Conservation (phyloP, 176 grass and related monocot species). For the Aegilops longissima region DNA sequence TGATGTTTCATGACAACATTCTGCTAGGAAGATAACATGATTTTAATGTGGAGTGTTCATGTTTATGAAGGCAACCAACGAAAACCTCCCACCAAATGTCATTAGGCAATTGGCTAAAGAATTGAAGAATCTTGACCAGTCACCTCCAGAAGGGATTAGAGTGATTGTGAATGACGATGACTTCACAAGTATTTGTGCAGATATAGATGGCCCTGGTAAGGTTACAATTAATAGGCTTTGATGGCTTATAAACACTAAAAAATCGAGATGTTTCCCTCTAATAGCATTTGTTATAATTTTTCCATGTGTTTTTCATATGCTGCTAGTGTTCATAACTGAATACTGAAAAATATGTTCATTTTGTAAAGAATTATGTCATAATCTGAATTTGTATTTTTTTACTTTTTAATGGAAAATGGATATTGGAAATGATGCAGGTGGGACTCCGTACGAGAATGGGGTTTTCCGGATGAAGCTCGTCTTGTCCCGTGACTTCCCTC, state of each 20-base stretch:
- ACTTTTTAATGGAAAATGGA: background rate
- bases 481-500: slow-evolving; percentile 77
- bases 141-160: slow-evolving; percentile 89
- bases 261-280: background rate
- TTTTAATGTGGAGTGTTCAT: slow-evolving; percentile 13
- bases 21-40: background rate
- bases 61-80: slow-evolving; percentile 81
- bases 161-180: slow-evolving; percentile 87
- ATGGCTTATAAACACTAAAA: background rate
- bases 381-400: background rate
- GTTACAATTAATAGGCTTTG: background rate
- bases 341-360: background rate
- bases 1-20: slow-evolving; percentile 7
- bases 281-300: background rate
- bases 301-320: background rate
- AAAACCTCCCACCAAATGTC: slow-evolving; percentile 95
- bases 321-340: background rate
- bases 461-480: slow-evolving; percentile 90
- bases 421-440: slow-evolving; percentile 41
- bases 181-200: slow-evolving; percentile 85
- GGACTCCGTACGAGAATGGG: slow-evolving; percentile 92
- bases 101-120: slow-evolving; percentile 88
- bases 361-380: background rate
- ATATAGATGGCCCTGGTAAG: slow-evolving; percentile 86
- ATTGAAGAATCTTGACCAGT: slow-evolving; percentile 88